Conservation (phyloP, 2,329 filamentous ascomycete species). For the Coccinonectria pachysandricola region DNA sequence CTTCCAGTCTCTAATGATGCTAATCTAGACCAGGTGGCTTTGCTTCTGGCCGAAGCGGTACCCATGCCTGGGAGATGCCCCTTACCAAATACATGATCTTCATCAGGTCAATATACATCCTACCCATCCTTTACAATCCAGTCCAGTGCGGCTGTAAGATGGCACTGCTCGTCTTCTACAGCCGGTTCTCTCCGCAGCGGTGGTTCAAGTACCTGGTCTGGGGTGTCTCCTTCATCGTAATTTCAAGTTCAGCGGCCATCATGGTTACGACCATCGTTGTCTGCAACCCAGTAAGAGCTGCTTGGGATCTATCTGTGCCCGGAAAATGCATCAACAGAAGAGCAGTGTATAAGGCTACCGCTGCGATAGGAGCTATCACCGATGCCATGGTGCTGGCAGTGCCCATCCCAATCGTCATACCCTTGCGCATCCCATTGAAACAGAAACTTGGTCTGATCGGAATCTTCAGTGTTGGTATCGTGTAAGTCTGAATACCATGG, state of each 20-base stretch:
- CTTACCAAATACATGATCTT: slow-evolving; percentile 4
- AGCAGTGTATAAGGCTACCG: slow-evolving; percentile 5
- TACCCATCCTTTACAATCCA: slow-evolving; percentile 9
- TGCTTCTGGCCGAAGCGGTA: slow-evolving; percentile 5
- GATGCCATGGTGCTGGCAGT: slow-evolving; percentile 5
- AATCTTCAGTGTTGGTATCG: slow-evolving; percentile 5
- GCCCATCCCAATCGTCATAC: slow-evolving; percentile 4
- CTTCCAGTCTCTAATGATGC: no score
- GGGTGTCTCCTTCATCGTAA: slow-evolving; percentile 2
- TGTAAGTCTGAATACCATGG: neutral
- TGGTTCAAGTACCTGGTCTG: slow-evolving; percentile 5
- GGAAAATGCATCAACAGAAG: slow-evolving; percentile 5
- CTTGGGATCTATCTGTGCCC: slow-evolving; percentile 4
- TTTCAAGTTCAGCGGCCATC: slow-evolving; percentile 6
- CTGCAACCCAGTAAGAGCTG: slow-evolving; percentile 3
- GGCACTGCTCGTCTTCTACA: slow-evolving; percentile 5
- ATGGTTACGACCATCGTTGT: slow-evolving; percentile 6
- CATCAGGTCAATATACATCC: slow-evolving; percentile 2
- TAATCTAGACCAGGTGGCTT: slow-evolving; percentile 6
- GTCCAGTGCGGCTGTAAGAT: slow-evolving; percentile 5
- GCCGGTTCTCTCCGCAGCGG: slow-evolving; percentile 3
- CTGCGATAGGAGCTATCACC: slow-evolving; percentile 4
- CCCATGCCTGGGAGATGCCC: slow-evolving; percentile 10
- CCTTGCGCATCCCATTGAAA: slow-evolving; percentile 1
- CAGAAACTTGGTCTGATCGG: slow-evolving; percentile 7